A percentile compares a stretch with the other conserved stretches of the same genome.
These are phyloP conservation scores for Neocatenulostroma microsporum DNA, from an alignment of 2,329 filamentous ascomycete species.

Conservation along the genomic window DNA sequence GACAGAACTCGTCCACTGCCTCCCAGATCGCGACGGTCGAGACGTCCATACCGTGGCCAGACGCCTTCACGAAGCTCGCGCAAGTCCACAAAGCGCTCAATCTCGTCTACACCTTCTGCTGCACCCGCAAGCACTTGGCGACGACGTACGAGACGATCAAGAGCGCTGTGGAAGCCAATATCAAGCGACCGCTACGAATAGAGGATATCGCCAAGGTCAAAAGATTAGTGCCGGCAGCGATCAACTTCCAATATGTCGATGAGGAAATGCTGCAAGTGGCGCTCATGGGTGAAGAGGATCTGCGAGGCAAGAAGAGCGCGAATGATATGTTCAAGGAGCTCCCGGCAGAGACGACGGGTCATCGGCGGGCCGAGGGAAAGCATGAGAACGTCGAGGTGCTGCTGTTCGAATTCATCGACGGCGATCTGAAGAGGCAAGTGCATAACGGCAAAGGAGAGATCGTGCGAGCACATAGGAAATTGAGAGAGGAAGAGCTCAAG, in stretches of 20 bases:
- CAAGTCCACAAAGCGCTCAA: constrained; percentile 80
- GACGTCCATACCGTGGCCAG: constrained; percentile 60
- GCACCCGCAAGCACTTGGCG: constrained; percentile 80
- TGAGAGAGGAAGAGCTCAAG: constrained; percentile 71
- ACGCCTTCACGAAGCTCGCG: constrained; percentile 62
- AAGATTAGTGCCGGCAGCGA: constrained; percentile 64
- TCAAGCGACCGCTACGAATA: constrained; percentile 58
- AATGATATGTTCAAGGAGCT: constrained; percentile 43
- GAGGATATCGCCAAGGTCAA: constrained; percentile 79
- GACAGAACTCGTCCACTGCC: constrained; percentile 44
- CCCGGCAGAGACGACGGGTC: constrained; percentile 26
- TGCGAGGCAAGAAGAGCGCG: constrained; percentile 52
- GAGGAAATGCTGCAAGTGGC: constrained; percentile 76
- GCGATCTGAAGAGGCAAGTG: constrained; percentile 77
- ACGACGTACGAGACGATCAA: constrained; percentile 89
- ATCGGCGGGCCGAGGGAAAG: constrained; percentile 28
- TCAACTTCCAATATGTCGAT: constrained; percentile 81
- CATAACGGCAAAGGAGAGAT: constrained; percentile 63
- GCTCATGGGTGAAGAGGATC: constrained; percentile 60
- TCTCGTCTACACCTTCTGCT: constrained; percentile 90
- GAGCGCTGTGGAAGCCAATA: constrained; percentile 75
- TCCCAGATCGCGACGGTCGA: too few species aligned
- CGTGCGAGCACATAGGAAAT: constrained; percentile 57
- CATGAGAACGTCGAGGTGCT: constrained; percentile 55
- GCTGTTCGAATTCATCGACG: constrained; percentile 87